These are phyloP conservation scores for Fraxinus nigra DNA, from an alignment of 305 asterid genomes.

Conservation along the genomic window DNA sequence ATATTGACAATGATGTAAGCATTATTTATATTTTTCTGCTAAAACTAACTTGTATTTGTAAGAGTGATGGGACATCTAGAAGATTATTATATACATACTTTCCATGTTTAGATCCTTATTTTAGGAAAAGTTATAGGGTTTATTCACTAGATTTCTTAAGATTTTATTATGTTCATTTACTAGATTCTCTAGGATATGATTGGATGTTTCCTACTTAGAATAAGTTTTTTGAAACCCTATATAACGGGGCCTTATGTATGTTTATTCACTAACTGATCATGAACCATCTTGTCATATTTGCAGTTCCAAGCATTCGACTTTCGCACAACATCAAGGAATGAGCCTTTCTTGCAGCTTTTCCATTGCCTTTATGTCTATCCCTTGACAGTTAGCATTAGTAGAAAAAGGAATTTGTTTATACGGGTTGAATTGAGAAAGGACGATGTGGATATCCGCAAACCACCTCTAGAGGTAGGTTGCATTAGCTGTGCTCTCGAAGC, in stretches of 20 bases:
- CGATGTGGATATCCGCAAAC: constrained; percentile 72
- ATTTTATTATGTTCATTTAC: background rate
- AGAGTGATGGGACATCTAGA: background rate
- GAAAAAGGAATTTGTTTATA: constrained; percentile 93
- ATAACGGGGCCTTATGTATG: background rate
- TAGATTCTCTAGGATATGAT: background rate
- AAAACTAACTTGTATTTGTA: constrained; percentile 14
- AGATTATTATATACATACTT: background rate
- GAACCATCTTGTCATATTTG: constrained; percentile 22
- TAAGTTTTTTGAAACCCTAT: background rate
- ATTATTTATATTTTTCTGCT: background rate
- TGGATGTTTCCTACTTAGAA: background rate
- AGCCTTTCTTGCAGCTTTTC: constrained; percentile 95
- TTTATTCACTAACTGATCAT: constrained; percentile 7
- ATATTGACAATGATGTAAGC: constrained; percentile 65
- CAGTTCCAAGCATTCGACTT: constrained; percentile 99
- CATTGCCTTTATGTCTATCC: constrained; percentile 98
- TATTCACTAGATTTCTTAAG: background rate
- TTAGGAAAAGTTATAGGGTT: background rate
- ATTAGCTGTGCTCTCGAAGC: constrained; percentile 27
- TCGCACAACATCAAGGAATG: constrained; percentile 91
- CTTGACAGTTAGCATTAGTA: constrained; percentile 78
- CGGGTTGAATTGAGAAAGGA: constrained; percentile 93
- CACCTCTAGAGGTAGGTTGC: constrained; percentile 79
- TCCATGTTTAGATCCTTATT: background rate